Evolutionary conservation across 2,329 filamentous ascomycete genomes (phyloP).

Genomic region (Diatrype stigma): DNA sequence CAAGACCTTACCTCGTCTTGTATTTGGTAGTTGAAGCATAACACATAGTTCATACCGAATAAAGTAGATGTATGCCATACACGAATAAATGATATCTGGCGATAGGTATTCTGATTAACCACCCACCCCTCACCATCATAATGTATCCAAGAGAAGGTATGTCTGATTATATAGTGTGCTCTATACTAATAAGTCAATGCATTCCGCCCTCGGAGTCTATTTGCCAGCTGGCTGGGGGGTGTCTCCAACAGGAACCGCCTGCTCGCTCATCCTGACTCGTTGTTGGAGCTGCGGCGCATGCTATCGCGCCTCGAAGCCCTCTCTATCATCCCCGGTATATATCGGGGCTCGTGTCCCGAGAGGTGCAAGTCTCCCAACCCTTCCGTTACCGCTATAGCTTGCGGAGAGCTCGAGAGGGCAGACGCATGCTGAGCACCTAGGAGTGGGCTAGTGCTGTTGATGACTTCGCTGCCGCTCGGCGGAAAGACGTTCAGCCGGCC

Average conservation of each 20-base stretch:
- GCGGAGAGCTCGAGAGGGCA: conserved; percentile 12
- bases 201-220: conserved; percentile 15
- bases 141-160: too few relatives aligned
- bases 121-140: too few relatives aligned
- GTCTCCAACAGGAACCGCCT: conserved; percentile 13
- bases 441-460: conserved; percentile 10
- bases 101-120: too few relatives aligned
- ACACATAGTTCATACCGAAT: too few relatives aligned
- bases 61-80: conserved; percentile 3
- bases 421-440: conserved; percentile 9
- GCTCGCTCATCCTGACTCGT: conserved; percentile 37
- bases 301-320: conserved; percentile 44
- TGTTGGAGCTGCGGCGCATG: conserved; percentile 32
- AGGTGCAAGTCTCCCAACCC: conserved; percentile 42
- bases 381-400: conserved; percentile 31
- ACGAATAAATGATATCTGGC: too few relatives aligned
- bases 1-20: too few relatives aligned
- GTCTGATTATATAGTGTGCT: too few relatives aligned
- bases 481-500: background rate
- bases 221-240: conserved; percentile 12
- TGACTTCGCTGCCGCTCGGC: conserved; percentile 4
- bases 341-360: conserved; percentile 59
- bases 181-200: too few relatives aligned
- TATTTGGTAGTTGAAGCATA: too few relatives aligned
- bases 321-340: conserved; percentile 68